A percentile compares a stretch with the other conserved stretches of the same genome.
phyloP scores from a whole-genome alignment of 1,139 yeast species.

The Protomyces arabidopsidicola region DNA sequence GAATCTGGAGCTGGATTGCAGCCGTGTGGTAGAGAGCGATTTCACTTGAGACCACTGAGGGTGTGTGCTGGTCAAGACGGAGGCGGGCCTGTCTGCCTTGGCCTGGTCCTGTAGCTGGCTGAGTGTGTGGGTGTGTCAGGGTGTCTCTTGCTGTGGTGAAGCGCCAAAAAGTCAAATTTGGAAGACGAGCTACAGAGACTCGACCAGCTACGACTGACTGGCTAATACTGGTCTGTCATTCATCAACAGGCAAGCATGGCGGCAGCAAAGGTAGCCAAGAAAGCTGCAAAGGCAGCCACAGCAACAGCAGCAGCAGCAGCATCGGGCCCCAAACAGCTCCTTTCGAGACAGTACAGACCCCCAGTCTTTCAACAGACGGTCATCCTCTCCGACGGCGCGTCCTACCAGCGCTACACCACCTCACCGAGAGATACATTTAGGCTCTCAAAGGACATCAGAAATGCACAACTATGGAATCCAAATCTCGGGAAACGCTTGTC shows the following conservation, averaged over 20 bases:
- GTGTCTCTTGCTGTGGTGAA: too few relatives aligned
- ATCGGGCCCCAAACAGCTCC: background rate
- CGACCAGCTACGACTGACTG: too few relatives aligned
- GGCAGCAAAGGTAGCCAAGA: background rate
- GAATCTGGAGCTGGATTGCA: too few relatives aligned
- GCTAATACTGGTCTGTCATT: too few relatives aligned
- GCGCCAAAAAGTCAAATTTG: too few relatives aligned
- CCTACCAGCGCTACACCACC: slow-evolving; percentile 26
- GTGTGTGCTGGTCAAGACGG: too few relatives aligned
- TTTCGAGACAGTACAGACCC: slow-evolving; percentile 19
- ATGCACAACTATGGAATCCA: slow-evolving; percentile 28
- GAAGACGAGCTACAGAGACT: too few relatives aligned
- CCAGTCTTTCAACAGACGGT: slow-evolving; percentile 22
- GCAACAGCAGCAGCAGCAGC: background rate
- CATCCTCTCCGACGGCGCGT: slow-evolving; percentile 28
- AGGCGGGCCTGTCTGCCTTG: too few relatives aligned
- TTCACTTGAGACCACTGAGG: too few relatives aligned
- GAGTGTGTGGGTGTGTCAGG: too few relatives aligned
- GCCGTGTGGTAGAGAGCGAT: too few relatives aligned
- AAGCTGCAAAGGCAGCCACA: background rate
- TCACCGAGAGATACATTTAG: slow-evolving; percentile 27
- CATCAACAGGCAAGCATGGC: background rate
- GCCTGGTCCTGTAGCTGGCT: too few relatives aligned
- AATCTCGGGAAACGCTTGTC: slow-evolving; percentile 17
- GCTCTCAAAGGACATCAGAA: slow-evolving; percentile 27